Conservation (phyloP, 2,329 filamentous ascomycete genomes). For the Davidsoniella virescens region DNA sequence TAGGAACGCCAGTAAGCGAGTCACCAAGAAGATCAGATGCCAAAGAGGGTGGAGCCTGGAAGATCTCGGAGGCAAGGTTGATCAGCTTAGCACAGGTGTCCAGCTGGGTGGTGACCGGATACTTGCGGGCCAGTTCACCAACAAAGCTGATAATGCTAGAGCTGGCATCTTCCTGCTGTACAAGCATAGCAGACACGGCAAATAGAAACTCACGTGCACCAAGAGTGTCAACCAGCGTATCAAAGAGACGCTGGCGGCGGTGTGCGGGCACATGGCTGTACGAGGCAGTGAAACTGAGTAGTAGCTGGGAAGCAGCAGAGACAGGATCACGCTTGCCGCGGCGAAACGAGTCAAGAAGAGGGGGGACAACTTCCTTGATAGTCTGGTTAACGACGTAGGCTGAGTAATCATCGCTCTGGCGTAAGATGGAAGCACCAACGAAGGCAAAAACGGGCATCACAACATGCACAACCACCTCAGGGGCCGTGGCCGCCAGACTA, state of each 20-base stretch:
- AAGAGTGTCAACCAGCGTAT: constrained; percentile 69
- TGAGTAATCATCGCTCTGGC: constrained; percentile 92
- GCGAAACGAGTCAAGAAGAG: constrained; percentile 69
- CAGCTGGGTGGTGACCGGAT: constrained; percentile 60
- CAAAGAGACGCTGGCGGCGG: constrained; percentile 66
- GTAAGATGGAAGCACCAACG: constrained; percentile 80
- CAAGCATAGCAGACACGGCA: constrained; percentile 72
- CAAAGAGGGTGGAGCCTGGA: constrained; percentile 57
- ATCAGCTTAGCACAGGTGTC: constrained; percentile 63
- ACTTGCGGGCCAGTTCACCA: constrained; percentile 54
- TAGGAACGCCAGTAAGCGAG: constrained; percentile 16
- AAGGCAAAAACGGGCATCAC: constrained; percentile 99
- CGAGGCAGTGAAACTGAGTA: constrained; percentile 91
- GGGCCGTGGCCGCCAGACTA: constrained; percentile 69
- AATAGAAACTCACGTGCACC: constrained; percentile 78
- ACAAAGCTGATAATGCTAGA: constrained; percentile 61
- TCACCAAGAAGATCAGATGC: constrained; percentile 53
- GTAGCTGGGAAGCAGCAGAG: constrained; percentile 68
- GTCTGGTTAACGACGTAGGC: constrained; percentile 92
- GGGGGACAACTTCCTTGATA: constrained; percentile 84
- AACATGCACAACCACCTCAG: constrained; percentile 83
- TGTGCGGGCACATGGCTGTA: constrained; percentile 92
- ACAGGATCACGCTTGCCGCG: constrained; percentile 65
- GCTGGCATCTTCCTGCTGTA: constrained; percentile 59
- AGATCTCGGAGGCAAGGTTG: constrained; percentile 56